Base-by-base conservation (phyloP, 495 filamentous ascomycete genomes). In the Penicillium lagena region DNA sequence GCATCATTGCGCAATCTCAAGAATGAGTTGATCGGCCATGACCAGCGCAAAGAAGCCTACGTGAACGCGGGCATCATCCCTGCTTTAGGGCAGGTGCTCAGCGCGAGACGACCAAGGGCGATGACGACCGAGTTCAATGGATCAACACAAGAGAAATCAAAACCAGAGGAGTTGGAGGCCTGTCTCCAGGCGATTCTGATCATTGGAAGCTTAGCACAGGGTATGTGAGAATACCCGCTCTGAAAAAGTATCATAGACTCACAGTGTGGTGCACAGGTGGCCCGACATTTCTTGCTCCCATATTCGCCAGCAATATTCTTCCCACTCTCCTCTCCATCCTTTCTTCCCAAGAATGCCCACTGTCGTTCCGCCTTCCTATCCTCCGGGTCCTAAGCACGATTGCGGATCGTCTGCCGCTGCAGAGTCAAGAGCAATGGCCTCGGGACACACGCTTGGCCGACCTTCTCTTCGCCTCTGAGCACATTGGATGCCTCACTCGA, bases 11-110 rank as follows among this genome's bases (percentile, higher is more conserved):
- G 80, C 37, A 67, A 72, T 27, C 63, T 97, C 11, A 98, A 95
- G 72, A 90, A 96, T 63, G 85, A 94, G 45, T 70, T 93, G 35
- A 80, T 95, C 51, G 93, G 93, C 29, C 89, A 96, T 66, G 79
- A 86, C 22, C 83, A 93, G 58, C 80, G 82, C 56, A 98, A 98
- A 62, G 84, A 89, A 56, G 51, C 77, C 33, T 89, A 81, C 74
- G 67, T 97, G 14, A 66, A 67, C 38, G 63, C 71, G 37, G 90
- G 89, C 11, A 69, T 95, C 22, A 65, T 96, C 34, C 77, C 78
- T 22, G 69, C 78, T 33, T 67, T 96, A 30, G 78, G 82, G 40
- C 70, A 75, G 35, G 74, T 88, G 28, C 64, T 96, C 29, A 49
- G 46, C 11, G 54, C 60, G 35, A 57, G 58, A 40, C 60, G 55